A percentile compares a stretch with the other conserved stretches of the same genome.
These are phyloP conservation scores for Begonia fuchsioides DNA, from an alignment of 306 rosid genomes.

Conservation along the genomic window DNA sequence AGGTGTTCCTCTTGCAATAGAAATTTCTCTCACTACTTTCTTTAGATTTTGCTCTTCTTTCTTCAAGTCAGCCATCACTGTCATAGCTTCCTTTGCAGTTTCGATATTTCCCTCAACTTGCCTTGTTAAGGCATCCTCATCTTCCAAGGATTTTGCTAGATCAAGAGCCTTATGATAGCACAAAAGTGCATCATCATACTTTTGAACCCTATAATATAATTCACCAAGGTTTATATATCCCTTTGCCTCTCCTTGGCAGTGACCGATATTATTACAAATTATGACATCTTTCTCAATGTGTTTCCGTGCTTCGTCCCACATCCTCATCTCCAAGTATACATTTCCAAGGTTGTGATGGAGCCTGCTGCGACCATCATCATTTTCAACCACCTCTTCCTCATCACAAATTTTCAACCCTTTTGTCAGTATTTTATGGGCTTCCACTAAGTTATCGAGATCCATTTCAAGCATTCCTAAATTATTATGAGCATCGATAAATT, in stretches of 20 bases:
- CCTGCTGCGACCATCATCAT: slow-evolving; percentile 64
- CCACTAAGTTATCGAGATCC: slow-evolving; percentile 65
- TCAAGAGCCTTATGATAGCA: slow-evolving; percentile 47
- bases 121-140: slow-evolving; percentile 51
- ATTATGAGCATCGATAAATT: slow-evolving; percentile 74
- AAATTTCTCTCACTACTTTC: slow-evolving; percentile 47
- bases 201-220: slow-evolving; percentile 56
- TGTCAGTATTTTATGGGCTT: slow-evolving; percentile 37
- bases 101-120: slow-evolving; percentile 53
- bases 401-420: slow-evolving; percentile 54
- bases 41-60: slow-evolving; percentile 64
- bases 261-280: slow-evolving; percentile 64
- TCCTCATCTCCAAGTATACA: slow-evolving; percentile 58
- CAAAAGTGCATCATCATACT: slow-evolving; percentile 45
- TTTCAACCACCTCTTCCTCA: slow-evolving; percentile 61
- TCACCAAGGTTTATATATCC: slow-evolving; percentile 78
- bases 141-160: slow-evolving; percentile 62
- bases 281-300: slow-evolving; percentile 52
- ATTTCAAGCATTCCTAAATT: slow-evolving; percentile 81
- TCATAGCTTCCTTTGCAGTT: slow-evolving; percentile 28
- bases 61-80: slow-evolving; percentile 43
- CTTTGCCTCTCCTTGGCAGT: slow-evolving; percentile 81
- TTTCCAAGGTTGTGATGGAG: slow-evolving; percentile 86
- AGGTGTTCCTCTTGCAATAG: slow-evolving; percentile 42
- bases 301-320: slow-evolving; percentile 51